A percentile compares a stretch with the other conserved stretches of the same genome.
Evolutionary conservation across 129 eudicot genomes (phyloP).

Genomic region (Flaveria brownii): DNA sequence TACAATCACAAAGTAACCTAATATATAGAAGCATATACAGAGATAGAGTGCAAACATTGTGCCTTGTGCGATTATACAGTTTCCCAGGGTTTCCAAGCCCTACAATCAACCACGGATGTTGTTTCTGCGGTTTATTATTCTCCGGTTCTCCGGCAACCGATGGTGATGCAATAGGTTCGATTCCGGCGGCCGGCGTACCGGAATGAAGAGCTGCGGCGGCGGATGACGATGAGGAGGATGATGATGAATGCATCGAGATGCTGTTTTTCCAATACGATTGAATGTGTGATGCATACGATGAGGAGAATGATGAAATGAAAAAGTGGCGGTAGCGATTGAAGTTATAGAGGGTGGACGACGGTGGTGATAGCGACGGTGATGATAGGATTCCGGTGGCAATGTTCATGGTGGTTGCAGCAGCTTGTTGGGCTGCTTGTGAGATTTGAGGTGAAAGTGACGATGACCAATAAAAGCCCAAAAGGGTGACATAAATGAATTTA

Average conservation of each 20-base stretch:
- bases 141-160: conserved; percentile 25
- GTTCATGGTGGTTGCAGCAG: conserved; percentile 31
- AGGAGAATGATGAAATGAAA: conserved; percentile 18
- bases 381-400: conserved; percentile 30
- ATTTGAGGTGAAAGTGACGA: neutral
- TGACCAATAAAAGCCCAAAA: neutral
- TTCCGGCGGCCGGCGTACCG: neutral
- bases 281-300: conserved; percentile 29
- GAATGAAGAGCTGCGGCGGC: neutral
- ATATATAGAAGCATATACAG: neutral
- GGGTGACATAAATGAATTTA: no score
- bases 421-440: conserved; percentile 10
- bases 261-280: conserved; percentile 12
- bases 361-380: conserved; percentile 12
- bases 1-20: neutral
- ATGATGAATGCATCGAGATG: conserved; percentile 25
- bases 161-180: conserved; percentile 8
- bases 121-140: conserved; percentile 35
- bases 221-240: conserved; percentile 25
- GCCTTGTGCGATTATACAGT: conserved; percentile 66
- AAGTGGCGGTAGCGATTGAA: conserved; percentile 14
- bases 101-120: conserved; percentile 81
- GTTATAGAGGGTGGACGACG: conserved; percentile 21
- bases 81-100: conserved; percentile 98
- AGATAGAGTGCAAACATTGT: conserved; percentile 53